Evolutionary conservation across 345 rosid species (phyloP).

Genomic region (Bruguiera parviflora): DNA sequence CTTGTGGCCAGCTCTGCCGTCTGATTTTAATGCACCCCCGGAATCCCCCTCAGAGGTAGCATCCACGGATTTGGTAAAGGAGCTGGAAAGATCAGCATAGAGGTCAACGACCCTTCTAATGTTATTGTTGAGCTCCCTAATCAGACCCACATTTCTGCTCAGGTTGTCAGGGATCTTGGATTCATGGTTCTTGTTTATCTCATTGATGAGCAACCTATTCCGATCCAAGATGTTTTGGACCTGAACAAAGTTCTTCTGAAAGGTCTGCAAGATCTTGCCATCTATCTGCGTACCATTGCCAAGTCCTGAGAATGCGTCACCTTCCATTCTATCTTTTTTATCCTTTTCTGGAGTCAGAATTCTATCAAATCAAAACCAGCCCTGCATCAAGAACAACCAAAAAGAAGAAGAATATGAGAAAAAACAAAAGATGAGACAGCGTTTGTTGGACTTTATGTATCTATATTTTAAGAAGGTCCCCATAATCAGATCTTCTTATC

Average conservation of each 20-base stretch:
- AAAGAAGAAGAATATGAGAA: slow-evolving; percentile 11
- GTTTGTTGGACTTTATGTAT: background rate
- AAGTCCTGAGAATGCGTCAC: slow-evolving; percentile 52
- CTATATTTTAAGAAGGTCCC: slow-evolving; percentile 1
- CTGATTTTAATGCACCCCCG: slow-evolving; percentile 53
- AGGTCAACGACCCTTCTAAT: slow-evolving; percentile 68
- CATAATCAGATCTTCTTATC: slow-evolving; percentile 13
- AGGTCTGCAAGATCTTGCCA: slow-evolving; percentile 58
- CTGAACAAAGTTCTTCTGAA: slow-evolving; percentile 68
- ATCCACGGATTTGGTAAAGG: slow-evolving; percentile 58
- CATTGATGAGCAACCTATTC: slow-evolving; percentile 62
- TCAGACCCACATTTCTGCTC: slow-evolving; percentile 64
- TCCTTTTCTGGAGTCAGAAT: slow-evolving; percentile 11
- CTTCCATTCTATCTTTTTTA: slow-evolving; percentile 45
- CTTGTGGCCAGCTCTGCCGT: slow-evolving; percentile 48
- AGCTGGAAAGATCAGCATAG: slow-evolving; percentile 63
- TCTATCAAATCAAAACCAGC: slow-evolving; percentile 21
- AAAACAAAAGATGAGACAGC: slow-evolving; percentile 11
- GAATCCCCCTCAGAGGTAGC: slow-evolving; percentile 67
- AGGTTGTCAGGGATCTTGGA: slow-evolving; percentile 68
- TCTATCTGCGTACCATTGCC: slow-evolving; percentile 54
- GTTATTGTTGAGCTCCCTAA: slow-evolving; percentile 78
- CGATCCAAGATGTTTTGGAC: slow-evolving; percentile 67
- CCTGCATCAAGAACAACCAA: slow-evolving; percentile 17
- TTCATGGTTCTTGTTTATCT: slow-evolving; percentile 81